Evolutionary conservation across 495 filamentous ascomycete genomes (phyloP).

Genomic region (Oleoguttula mirabilis): DNA sequence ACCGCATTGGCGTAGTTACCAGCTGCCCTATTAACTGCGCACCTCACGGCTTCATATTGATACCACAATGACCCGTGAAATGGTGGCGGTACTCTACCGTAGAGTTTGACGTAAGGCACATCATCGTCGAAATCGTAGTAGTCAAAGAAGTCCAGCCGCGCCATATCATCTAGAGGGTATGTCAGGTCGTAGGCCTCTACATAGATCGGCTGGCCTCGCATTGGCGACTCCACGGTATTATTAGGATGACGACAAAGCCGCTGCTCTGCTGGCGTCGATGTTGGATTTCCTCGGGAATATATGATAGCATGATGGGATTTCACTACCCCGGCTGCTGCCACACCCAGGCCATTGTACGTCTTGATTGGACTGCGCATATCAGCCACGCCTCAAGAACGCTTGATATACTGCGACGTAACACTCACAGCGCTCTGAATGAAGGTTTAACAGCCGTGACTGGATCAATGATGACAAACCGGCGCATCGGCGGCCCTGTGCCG

Average conservation of each 20-base stretch:
- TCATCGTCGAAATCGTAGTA: neutral
- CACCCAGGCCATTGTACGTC: neutral
- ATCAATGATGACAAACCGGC: neutral
- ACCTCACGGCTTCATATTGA: neutral
- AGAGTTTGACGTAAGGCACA: neutral
- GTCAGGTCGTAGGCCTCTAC: neutral
- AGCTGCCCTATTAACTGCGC: no score
- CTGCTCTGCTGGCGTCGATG: neutral
- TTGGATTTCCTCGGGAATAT: neutral
- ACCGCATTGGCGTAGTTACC: no score
- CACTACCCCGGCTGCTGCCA: neutral
- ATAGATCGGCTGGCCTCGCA: neutral
- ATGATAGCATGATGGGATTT: neutral
- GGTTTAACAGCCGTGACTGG: neutral
- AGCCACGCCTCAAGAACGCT: neutral
- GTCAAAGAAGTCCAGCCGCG: neutral
- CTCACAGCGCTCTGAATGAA: neutral
- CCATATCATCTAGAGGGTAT: neutral
- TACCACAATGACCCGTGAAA: neutral
- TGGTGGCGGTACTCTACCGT: neutral
- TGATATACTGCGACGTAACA: no score
- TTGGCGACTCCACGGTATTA: neutral
- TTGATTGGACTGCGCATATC: neutral
- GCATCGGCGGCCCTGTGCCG: no score
- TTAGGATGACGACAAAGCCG: no score